Conservation (phyloP, 768 basidiomycete species). For the Asterophora lycoperdoides region DNA sequence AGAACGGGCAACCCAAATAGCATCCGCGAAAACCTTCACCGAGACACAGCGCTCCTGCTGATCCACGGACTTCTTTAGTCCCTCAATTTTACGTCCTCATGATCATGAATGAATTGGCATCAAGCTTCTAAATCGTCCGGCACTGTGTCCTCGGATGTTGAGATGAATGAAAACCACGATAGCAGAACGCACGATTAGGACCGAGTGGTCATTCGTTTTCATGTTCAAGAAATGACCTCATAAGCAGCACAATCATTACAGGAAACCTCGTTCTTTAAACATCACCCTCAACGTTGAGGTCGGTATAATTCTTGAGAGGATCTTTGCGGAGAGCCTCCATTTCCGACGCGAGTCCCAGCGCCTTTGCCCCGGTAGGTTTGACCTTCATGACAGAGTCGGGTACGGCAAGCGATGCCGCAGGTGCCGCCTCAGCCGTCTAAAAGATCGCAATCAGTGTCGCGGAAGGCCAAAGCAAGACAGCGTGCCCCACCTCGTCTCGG, state of each 20-base stretch:
- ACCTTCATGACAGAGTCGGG: conserved; percentile 67
- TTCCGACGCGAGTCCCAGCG: conserved; percentile 48
- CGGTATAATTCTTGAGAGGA: conserved; percentile 71
- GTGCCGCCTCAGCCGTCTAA: conserved; percentile 22
- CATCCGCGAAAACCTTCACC: background rate
- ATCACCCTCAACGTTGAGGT: conserved; percentile 12
- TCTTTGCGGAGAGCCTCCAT: conserved; percentile 77
- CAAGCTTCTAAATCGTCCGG: background rate
- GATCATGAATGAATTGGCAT: background rate
- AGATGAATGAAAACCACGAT: background rate
- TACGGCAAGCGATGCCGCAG: conserved; percentile 27
- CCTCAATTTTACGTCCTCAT: background rate
- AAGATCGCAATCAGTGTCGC: conserved; percentile 17
- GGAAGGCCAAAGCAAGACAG: conserved; percentile 5
- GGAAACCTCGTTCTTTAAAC: conserved; percentile 3
- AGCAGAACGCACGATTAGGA: background rate
- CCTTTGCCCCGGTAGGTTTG: conserved; percentile 45
- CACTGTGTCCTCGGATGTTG: background rate
- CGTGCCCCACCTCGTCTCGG: conserved; percentile 57
- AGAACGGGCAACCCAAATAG: no score
- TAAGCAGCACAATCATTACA: background rate
- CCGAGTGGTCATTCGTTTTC: background rate
- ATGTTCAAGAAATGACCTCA: background rate
- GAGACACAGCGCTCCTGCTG: background rate
- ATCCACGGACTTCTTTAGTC: conserved; percentile 2